Evolutionary conservation across 1,284 basidiomycete species (phyloP).

Genomic region (Cryptococcus wingfieldii): DNA sequence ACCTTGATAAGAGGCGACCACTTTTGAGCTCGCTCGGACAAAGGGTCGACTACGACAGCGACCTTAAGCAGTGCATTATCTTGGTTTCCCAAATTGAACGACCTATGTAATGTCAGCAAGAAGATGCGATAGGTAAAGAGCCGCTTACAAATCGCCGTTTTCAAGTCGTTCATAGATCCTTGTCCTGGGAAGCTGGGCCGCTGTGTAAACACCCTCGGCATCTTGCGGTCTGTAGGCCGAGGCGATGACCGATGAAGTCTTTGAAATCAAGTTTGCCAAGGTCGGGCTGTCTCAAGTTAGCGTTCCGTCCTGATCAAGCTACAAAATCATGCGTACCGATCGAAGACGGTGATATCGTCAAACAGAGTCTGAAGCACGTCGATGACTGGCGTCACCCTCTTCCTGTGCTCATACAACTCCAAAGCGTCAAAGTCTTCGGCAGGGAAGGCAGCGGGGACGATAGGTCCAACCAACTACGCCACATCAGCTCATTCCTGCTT

Average conservation of each 20-base stretch:
- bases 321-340: constrained; percentile 47
- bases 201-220: constrained; percentile 66
- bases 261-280: constrained; percentile 60
- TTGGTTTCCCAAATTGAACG: constrained; percentile 66
- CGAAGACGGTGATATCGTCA: constrained; percentile 49
- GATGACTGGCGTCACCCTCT: constrained; percentile 64
- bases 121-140: neutral
- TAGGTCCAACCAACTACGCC: constrained; percentile 61
- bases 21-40: constrained; percentile 77
- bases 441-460: constrained; percentile 57
- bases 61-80: constrained; percentile 66
- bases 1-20: constrained; percentile 77
- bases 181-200: constrained; percentile 52
- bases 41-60: constrained; percentile 73
- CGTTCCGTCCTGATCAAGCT: neutral
- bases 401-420: constrained; percentile 65
- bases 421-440: constrained; percentile 65
- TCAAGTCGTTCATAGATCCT: constrained; percentile 60
- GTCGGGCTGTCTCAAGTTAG: constrained; percentile 50
- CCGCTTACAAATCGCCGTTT: constrained; percentile 60
- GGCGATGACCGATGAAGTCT: constrained; percentile 66
- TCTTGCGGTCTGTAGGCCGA: constrained; percentile 62
- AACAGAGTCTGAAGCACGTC: constrained; percentile 59
- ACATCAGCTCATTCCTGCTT: neutral
- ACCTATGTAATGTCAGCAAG: constrained; percentile 49